Conservation (phyloP, 148 eudicot species). For the Chenopodium quinoa region DNA sequence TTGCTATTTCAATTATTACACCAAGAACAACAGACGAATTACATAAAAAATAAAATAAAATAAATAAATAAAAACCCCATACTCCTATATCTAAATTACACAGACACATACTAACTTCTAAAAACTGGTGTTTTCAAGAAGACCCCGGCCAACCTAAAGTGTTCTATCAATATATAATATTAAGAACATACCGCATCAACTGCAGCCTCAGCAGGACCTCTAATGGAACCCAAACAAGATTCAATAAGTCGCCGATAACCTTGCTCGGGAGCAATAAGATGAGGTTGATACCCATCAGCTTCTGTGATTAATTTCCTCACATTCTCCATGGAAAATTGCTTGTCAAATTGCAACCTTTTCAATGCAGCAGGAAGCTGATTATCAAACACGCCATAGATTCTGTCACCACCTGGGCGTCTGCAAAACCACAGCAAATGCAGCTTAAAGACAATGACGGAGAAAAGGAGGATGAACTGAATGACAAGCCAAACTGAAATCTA, state of each 20-base stretch:
- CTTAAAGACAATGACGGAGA: background rate
- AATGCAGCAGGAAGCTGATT: constrained; percentile 98
- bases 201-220: constrained; percentile 93
- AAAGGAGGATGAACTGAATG: background rate
- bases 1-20: background rate
- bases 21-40: no score
- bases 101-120: background rate
- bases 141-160: background rate
- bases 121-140: background rate
- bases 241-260: constrained; percentile 96
- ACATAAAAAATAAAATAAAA: background rate
- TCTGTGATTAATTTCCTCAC: constrained; percentile 83
- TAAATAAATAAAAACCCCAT: background rate
- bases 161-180: background rate
- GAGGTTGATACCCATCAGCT: constrained; percentile 99
- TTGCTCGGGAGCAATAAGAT: constrained; percentile 98
- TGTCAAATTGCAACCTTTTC: constrained; percentile 96
- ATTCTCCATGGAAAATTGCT: constrained; percentile 94
- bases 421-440: constrained; percentile 21
- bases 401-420: constrained; percentile 99
- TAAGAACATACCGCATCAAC: constrained; percentile 79
- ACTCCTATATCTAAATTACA: background rate
- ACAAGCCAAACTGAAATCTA: background rate
- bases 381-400: constrained; percentile 81
- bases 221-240: constrained; percentile 72